A percentile compares a stretch with the other conserved stretches of the same genome.
Evolutionary conservation across 192 early-diverging fungal species (phyloP).

Genomic region (Backusella mclennaniae): DNA sequence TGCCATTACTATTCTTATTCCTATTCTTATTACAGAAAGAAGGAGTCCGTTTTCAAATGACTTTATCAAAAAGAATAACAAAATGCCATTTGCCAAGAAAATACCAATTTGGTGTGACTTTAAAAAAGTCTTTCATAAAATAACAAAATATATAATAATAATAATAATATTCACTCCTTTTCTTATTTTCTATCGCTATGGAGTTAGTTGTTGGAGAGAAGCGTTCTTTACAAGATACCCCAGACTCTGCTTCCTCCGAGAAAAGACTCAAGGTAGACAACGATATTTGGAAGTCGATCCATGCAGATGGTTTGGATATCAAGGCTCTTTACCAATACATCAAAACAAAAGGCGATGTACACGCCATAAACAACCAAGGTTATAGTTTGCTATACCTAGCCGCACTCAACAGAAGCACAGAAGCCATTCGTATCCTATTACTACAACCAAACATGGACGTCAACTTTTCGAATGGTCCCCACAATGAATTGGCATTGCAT

Average conservation of each 20-base stretch:
- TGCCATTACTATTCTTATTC: too few relatives aligned
- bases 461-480: conserved; percentile 30
- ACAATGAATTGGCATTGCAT: conserved; percentile 35
- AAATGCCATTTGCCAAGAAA: background rate
- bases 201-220: background rate
- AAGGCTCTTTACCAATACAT: conserved; percentile 36
- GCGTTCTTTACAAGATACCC: background rate
- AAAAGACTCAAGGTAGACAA: background rate
- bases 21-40: too few relatives aligned
- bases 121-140: background rate
- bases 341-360: conserved; percentile 11
- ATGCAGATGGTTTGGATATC: conserved; percentile 28
- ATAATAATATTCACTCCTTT: too few relatives aligned
- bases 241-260: background rate
- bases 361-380: conserved; percentile 12
- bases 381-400: conserved; percentile 39
- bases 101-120: background rate
- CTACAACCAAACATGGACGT: conserved; percentile 27
- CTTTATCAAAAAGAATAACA: too few relatives aligned
- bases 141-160: background rate
- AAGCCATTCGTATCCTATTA: conserved; percentile 35
- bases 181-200: background rate
- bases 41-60: too few relatives aligned
- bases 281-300: conserved; percentile 28
- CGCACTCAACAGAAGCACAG: conserved; percentile 32